A percentile compares a stretch with the other conserved stretches of the same genome.
Conservation (phyloP, 352 stramenopile species). For the Pythium angustatum region DNA sequence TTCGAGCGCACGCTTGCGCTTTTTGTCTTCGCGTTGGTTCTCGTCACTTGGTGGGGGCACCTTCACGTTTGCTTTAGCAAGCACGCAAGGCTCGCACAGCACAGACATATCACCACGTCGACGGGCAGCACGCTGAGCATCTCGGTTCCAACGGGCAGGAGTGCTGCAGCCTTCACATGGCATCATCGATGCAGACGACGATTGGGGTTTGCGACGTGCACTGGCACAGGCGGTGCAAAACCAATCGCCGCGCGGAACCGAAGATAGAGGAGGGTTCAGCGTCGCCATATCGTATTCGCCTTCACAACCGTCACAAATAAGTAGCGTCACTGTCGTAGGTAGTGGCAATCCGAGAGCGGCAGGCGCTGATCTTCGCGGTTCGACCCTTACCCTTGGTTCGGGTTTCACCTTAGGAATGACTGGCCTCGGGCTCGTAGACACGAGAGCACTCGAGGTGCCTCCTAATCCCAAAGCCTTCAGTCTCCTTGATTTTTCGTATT, state of each 20-base stretch:
- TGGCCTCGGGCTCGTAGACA: neutral
- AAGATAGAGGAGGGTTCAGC: conserved; percentile 43
- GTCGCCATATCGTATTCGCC: conserved; percentile 54
- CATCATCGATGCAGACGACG: neutral
- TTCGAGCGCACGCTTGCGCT: conserved; percentile 30
- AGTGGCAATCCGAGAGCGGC: conserved; percentile 4
- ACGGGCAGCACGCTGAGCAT: conserved; percentile 23
- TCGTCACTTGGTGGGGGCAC: neutral
- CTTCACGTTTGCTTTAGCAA: neutral
- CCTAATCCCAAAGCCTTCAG: conserved; percentile 18
- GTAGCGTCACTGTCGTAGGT: conserved; percentile 36
- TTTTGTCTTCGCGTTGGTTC: conserved; percentile 23
- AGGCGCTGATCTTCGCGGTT: conserved; percentile 13
- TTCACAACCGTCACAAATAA: conserved; percentile 80
- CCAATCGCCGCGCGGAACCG: conserved; percentile 51
- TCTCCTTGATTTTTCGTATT: conserved; percentile 22
- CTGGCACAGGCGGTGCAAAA: conserved; percentile 29
- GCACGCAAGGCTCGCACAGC: conserved; percentile 18
- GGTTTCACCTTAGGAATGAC: neutral
- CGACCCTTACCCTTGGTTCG: conserved; percentile 3
- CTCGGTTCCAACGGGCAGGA: conserved; percentile 22
- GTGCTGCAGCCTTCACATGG: conserved; percentile 13
- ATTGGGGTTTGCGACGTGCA: neutral
- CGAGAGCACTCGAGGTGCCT: neutral
- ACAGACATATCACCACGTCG: conserved; percentile 10